Evolutionary conservation across 768 basidiomycete genomes (phyloP).

Genomic region (Trametes gibbosa): DNA sequence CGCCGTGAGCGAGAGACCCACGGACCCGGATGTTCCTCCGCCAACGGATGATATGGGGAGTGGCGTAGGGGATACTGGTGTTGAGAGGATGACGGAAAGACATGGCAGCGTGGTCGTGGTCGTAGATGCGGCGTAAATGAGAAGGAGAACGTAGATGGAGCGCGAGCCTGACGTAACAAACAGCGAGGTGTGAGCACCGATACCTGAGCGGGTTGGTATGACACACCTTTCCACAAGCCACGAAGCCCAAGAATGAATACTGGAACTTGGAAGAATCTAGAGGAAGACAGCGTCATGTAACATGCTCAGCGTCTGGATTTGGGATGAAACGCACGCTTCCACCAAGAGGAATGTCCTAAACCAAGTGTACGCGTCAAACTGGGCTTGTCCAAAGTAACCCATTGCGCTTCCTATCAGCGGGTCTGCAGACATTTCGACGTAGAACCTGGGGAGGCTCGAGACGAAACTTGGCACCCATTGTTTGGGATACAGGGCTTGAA

Average conservation of each 20-base stretch:
- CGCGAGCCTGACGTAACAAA: conserved; percentile 39
- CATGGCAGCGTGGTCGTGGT: conserved; percentile 77
- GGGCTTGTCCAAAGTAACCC: conserved; percentile 35
- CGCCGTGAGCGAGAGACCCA: conserved; percentile 40
- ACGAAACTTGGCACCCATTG: conserved; percentile 48
- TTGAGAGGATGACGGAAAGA: conserved; percentile 55
- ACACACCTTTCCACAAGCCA: conserved; percentile 55
- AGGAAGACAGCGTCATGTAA: background rate
- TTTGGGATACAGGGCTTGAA: conserved; percentile 63
- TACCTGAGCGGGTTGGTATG: background rate
- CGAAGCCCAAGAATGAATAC: conserved; percentile 68
- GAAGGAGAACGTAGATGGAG: conserved; percentile 58
- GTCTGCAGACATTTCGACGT: conserved; percentile 60
- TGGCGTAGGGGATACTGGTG: conserved; percentile 32
- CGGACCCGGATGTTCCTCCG: conserved; percentile 29
- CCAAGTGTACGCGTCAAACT: conserved; percentile 44
- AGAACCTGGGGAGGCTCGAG: conserved; percentile 43
- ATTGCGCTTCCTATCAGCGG: conserved; percentile 58
- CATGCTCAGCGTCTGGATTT: background rate
- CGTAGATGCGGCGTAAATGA: conserved; percentile 75
- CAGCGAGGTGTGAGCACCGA: background rate
- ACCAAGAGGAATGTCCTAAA: conserved; percentile 62
- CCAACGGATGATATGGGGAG: conserved; percentile 27
- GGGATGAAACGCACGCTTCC: conserved; percentile 48
- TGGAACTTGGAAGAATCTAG: conserved; percentile 70